phyloP scores from a whole-genome alignment of 2,329 filamentous ascomycete genomes.

The Ceratocystis harringtonii region DNA sequence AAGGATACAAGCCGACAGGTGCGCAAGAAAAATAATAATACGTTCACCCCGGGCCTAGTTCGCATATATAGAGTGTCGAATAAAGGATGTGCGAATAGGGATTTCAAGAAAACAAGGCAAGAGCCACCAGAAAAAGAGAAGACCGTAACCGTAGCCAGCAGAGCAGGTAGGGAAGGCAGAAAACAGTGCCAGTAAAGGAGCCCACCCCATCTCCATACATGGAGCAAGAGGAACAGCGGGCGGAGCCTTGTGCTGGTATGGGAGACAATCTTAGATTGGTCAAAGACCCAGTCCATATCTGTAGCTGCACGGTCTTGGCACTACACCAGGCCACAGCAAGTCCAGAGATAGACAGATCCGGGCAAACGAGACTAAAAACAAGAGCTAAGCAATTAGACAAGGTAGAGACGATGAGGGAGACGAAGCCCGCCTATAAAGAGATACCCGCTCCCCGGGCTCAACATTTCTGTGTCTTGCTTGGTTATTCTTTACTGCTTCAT shows the following conservation, averaged over 20 bases:
- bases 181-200: not conserved
- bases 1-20: too few species aligned
- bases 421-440: not conserved
- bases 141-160: not conserved
- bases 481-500: not conserved
- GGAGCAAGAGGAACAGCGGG: not conserved
- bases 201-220: not conserved
- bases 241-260: not conserved
- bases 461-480: not conserved
- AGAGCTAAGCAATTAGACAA: not conserved
- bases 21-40: too few species aligned
- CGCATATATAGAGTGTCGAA: too few species aligned
- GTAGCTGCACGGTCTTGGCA: not conserved
- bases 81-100: too few species aligned
- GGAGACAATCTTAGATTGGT: slow-evolving; percentile 1
- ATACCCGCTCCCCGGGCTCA: not conserved
- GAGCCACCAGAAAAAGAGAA: not conserved
- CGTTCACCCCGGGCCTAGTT: too few species aligned
- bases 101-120: too few species aligned
- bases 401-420: not conserved
- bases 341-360: slow-evolving; percentile 1
- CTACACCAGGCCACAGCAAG: not conserved
- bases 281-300: not conserved
- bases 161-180: not conserved
- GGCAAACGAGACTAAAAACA: not conserved